These are phyloP conservation scores for Polymyxa betae DNA, from an alignment of 208 protist species.

Conservation along the genomic window DNA sequence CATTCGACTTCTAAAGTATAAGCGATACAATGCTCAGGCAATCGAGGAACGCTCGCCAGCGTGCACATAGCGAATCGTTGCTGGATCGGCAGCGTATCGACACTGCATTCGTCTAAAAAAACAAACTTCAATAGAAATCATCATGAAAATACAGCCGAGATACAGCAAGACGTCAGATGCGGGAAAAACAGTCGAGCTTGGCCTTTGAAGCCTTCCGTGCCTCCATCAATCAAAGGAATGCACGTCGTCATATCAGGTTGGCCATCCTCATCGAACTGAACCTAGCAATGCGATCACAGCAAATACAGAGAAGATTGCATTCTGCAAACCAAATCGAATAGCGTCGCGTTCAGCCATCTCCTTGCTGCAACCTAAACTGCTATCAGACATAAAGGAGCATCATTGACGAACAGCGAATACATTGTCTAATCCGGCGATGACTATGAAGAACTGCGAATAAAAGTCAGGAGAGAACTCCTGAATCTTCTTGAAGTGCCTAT, in stretches of 20 bases:
- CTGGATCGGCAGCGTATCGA: background rate
- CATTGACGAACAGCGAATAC: constrained; percentile 9
- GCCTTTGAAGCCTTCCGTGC: constrained; percentile 93
- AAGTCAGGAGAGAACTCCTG: constrained; percentile 50
- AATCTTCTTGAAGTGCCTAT: constrained; percentile 53
- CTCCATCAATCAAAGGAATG: constrained; percentile 95
- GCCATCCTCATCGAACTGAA: constrained; percentile 73
- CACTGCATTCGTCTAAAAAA: constrained; percentile 53
- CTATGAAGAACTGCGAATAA: constrained; percentile 58
- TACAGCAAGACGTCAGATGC: constrained; percentile 61
- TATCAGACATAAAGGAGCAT: constrained; percentile 12
- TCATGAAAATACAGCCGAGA: constrained; percentile 51
- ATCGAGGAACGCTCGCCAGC: constrained; percentile 61
- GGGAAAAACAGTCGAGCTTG: constrained; percentile 75
- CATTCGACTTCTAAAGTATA: constrained; percentile 62
- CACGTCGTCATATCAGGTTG: constrained; percentile 71
- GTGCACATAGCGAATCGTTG: constrained; percentile 68
- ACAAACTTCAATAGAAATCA: background rate
- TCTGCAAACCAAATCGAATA: background rate
- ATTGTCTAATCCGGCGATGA: constrained; percentile 62
- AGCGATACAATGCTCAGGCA: constrained; percentile 70
- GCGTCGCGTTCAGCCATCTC: constrained; percentile 91
- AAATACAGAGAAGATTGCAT: background rate
- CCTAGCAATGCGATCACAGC: constrained; percentile 48
- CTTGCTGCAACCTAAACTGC: constrained; percentile 74